Evolutionary conservation across 495 filamentous ascomycete species (phyloP).

Genomic region (Cladorrhinum samala): DNA sequence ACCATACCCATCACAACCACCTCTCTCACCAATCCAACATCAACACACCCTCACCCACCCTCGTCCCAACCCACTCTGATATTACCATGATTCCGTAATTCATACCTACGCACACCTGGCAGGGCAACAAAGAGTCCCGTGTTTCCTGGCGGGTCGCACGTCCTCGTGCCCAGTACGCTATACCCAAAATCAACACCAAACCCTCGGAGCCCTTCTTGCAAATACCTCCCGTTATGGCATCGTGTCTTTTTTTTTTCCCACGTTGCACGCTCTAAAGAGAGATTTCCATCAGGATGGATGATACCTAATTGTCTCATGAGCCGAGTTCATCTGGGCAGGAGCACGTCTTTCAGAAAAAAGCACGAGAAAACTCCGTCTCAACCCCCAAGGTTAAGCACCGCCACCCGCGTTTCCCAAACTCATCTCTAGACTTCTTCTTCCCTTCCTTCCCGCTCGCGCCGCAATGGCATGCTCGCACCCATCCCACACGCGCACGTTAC

Average conservation of each 20-base stretch:
- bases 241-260: constrained; percentile 5
- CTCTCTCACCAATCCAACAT: neutral
- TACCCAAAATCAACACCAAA: constrained; percentile 13
- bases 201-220: constrained; percentile 7
- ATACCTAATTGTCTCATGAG: neutral
- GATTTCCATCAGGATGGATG: no score
- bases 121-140: no score
- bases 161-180: neutral
- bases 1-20: neutral
- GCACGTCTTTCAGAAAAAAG: no score
- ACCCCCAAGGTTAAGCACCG: no score
- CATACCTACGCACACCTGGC: no score
- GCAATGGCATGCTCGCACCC: neutral
- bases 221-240: neutral
- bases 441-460: neutral
- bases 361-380: no score
- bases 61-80: no score
- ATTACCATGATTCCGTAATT: neutral
- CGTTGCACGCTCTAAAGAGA: no score
- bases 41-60: neutral
- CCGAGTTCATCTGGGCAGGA: no score
- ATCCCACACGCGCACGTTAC: neutral
- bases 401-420: neutral
- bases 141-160: neutral
- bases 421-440: neutral